Conservation (phyloP, 768 basidiomycete genomes). For the Pulveroboletus sp. region DNA sequence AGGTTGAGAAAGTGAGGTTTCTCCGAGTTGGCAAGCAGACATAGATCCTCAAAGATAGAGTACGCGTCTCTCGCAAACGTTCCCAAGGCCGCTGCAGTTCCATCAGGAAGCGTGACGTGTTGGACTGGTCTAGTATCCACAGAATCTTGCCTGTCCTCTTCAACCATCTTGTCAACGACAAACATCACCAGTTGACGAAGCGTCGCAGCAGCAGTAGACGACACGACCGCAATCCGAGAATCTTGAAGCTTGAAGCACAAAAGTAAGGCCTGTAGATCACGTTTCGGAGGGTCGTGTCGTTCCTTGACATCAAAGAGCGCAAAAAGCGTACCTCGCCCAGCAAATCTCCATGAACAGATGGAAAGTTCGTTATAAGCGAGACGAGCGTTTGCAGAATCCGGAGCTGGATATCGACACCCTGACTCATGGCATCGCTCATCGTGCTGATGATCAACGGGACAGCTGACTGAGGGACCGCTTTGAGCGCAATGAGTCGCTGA, state of each 20-base stretch:
- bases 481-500: constrained; percentile 83
- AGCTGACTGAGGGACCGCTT: constrained; percentile 75
- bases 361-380: constrained; percentile 85
- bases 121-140: constrained; percentile 12
- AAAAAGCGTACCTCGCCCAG: constrained; percentile 67
- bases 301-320: not conserved
- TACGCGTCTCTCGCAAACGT: constrained; percentile 83
- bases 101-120: constrained; percentile 64
- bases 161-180: constrained; percentile 89
- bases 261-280: constrained; percentile 64
- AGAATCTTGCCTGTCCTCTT: constrained; percentile 55
- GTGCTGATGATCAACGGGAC: constrained; percentile 78
- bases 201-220: constrained; percentile 94
- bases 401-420: constrained; percentile 96
- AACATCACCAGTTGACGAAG: constrained; percentile 97
- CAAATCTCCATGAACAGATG: constrained; percentile 70
- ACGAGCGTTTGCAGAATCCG: constrained; percentile 90
- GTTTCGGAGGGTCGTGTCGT: not conserved
- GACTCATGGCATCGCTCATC: constrained; percentile 82
- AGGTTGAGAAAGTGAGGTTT: constrained; percentile 79
- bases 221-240: constrained; percentile 92
- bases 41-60: constrained; percentile 88
- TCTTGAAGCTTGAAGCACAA: constrained; percentile 95
- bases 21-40: constrained; percentile 79
- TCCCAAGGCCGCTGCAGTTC: constrained; percentile 53